Conservation (phyloP, 2,329 filamentous ascomycete genomes). For the Alternaria panax region DNA sequence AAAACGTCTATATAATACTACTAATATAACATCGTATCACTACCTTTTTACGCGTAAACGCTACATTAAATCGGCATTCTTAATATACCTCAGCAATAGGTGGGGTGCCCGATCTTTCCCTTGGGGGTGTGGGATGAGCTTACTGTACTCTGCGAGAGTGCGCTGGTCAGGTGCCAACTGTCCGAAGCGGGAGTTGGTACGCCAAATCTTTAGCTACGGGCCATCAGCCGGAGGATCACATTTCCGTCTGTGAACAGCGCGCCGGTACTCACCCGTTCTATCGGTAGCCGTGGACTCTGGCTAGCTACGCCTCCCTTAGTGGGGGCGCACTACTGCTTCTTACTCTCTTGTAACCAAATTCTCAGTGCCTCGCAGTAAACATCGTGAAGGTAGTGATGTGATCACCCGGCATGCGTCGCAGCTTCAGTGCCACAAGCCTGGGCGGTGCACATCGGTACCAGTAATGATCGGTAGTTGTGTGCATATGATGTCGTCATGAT, state of each 20-base stretch:
- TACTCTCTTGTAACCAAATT: not conserved
- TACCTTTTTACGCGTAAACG: too few relatives aligned
- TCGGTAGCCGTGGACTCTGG: constrained; percentile 1
- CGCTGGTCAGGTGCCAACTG: constrained; percentile 2
- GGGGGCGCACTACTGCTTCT: not conserved
- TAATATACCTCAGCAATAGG: too few relatives aligned
- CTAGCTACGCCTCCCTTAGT: not conserved
- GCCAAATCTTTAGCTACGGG: not conserved
- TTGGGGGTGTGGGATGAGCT: too few relatives aligned
- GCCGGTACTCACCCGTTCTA: not conserved
- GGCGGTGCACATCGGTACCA: constrained; percentile 1
- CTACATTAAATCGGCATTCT: too few relatives aligned
- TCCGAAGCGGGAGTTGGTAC: constrained; percentile 3
- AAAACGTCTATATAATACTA: too few relatives aligned
- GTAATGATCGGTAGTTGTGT: not conserved
- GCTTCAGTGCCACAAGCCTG: constrained; percentile 1
- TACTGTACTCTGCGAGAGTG: not conserved
- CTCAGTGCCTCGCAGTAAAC: not conserved
- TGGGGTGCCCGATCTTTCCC: too few relatives aligned
- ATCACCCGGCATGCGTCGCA: not conserved
- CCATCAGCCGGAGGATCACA: not conserved
- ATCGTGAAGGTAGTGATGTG: not conserved
- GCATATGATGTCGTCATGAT: constrained; percentile 1
- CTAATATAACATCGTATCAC: too few relatives aligned
- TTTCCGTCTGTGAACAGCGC: not conserved